Conservation (phyloP, 305 asterid species). For the Caryopteris hybrid region DNA sequence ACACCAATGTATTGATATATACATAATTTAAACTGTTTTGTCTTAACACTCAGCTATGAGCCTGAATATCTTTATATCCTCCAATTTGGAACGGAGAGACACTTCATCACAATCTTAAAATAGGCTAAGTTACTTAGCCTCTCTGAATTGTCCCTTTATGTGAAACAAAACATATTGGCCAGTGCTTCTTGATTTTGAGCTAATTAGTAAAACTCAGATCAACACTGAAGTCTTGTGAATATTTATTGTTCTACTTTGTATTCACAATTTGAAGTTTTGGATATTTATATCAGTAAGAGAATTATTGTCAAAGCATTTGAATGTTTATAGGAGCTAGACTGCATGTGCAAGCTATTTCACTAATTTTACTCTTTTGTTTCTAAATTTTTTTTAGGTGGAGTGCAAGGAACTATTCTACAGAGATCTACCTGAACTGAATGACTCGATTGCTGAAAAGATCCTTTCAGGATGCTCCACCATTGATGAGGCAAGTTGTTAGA, state of each 20-base stretch:
- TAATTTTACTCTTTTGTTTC: conserved; percentile 5
- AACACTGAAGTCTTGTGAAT: background rate
- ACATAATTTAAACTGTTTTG: background rate
- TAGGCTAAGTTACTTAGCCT: background rate
- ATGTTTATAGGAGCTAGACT: background rate
- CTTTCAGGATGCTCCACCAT: conserved; percentile 71
- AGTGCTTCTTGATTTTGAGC: background rate
- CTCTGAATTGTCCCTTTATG: background rate
- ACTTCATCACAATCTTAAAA: background rate
- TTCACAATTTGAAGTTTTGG: conserved; percentile 1
- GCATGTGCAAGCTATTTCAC: background rate
- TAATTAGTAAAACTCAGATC: background rate
- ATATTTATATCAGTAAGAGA: background rate
- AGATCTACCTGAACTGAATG: conserved; percentile 74
- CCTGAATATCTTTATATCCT: background rate
- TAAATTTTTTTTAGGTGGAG: conserved; percentile 49
- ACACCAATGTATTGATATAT: background rate
- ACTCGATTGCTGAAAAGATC: conserved; percentile 73
- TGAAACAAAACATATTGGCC: background rate
- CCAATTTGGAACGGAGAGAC: background rate
- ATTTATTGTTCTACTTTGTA: background rate
- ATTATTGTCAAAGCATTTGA: background rate
- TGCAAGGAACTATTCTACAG: conserved; percentile 87
- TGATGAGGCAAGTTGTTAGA: conserved; percentile 54
- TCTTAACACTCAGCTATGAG: background rate